phyloP scores from a whole-genome alignment of 257 asterid genomes.

The Anisodus acutangulus region DNA sequence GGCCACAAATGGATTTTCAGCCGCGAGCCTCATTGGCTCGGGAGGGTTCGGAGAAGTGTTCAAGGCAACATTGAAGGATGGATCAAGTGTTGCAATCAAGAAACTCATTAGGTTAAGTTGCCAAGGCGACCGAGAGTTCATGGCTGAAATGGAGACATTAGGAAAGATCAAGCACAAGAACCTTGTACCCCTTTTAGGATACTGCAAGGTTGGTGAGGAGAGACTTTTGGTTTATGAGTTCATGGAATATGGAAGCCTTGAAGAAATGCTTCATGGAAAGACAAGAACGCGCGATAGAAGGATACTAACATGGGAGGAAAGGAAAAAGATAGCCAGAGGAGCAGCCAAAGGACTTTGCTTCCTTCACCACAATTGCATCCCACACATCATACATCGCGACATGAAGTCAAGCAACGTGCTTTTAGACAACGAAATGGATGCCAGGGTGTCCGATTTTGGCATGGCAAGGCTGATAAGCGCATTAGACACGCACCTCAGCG shows the following conservation, averaged over 20 bases:
- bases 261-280: constrained; percentile 79
- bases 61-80: constrained; percentile 86
- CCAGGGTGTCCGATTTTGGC: constrained; percentile 90
- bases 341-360: constrained; percentile 92
- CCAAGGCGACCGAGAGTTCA: constrained; percentile 91
- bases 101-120: constrained; percentile 77
- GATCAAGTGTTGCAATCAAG: constrained; percentile 89
- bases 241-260: constrained; percentile 85
- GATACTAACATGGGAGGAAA: constrained; percentile 71
- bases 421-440: constrained; percentile 76
- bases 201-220: constrained; percentile 92
- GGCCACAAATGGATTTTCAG: constrained; percentile 91
- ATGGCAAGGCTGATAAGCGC: constrained; percentile 96
- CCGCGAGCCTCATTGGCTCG: constrained; percentile 82
- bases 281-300: constrained; percentile 42
- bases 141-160: constrained; percentile 96
- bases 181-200: constrained; percentile 81
- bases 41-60: constrained; percentile 97
- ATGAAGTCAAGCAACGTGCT: constrained; percentile 95
- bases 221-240: constrained; percentile 82
- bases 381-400: constrained; percentile 90
- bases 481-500: constrained; percentile 85
- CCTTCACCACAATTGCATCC: constrained; percentile 97
- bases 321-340: constrained; percentile 86
- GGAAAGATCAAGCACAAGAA: constrained; percentile 92